A percentile compares a stretch with the other conserved stretches of the same genome.
Evolutionary conservation across 2,329 filamentous ascomycete species (phyloP).

Genomic region (Xylaria polymorpha): DNA sequence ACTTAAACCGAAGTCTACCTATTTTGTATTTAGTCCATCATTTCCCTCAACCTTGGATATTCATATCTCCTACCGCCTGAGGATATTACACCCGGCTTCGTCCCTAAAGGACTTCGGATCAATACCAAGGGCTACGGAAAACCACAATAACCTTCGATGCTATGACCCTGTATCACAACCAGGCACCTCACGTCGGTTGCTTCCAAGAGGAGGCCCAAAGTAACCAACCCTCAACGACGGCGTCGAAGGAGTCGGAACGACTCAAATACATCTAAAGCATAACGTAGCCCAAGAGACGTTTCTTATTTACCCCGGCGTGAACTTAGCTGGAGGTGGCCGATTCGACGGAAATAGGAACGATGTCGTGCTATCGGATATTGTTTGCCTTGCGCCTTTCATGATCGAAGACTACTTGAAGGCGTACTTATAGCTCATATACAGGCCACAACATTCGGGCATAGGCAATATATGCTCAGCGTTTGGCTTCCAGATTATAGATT

Average conservation of each 20-base stretch:
- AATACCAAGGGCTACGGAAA: not conserved
- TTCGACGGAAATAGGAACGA: not conserved
- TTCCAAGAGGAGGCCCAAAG: not conserved
- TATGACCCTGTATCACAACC: not conserved
- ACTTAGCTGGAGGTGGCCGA: constrained; percentile 15
- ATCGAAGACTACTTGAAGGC: not conserved
- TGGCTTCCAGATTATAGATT: not conserved
- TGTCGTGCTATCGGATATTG: constrained; percentile 4
- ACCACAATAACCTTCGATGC: not conserved
- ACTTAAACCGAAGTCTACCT: not conserved
- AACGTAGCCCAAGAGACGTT: not conserved
- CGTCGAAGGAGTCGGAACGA: not conserved
- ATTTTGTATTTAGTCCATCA: not conserved
- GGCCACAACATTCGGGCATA: not conserved
- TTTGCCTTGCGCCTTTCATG: constrained; percentile 7
- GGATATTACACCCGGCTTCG: not conserved
- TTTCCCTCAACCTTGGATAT: not conserved
- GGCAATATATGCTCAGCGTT: not conserved
- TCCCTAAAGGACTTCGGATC: not conserved
- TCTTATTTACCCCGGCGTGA: constrained; percentile 1
- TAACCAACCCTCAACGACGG: not conserved
- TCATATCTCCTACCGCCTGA: not conserved
- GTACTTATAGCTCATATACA: not conserved
- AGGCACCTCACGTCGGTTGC: not conserved
- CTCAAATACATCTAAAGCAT: not conserved